Conservation (phyloP, 495 filamentous ascomycete species). For the Pseudoneurospora amorphoporcata region DNA sequence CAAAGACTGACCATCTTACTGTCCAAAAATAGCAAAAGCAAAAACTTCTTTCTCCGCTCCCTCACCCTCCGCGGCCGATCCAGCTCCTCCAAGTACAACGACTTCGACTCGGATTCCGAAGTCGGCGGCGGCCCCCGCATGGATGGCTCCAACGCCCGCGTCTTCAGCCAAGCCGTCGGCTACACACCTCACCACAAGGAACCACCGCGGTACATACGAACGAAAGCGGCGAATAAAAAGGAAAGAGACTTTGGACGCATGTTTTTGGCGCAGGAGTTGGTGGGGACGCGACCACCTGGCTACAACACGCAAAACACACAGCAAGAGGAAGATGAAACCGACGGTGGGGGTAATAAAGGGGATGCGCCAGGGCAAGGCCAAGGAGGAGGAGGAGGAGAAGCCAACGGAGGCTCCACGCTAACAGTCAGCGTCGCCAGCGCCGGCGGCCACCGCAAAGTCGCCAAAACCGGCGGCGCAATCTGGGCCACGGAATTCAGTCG, state of each 20-base stretch:
- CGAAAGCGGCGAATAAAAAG: conserved; percentile 72
- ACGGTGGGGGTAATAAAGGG: not conserved
- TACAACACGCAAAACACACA: not conserved
- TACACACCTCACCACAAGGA: conserved; percentile 83
- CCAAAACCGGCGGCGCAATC: conserved; percentile 48
- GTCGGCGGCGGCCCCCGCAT: conserved; percentile 53
- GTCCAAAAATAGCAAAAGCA: conserved; percentile 53
- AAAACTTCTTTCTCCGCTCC: conserved; percentile 76
- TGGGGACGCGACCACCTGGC: conserved; percentile 29
- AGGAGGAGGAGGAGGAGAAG: not conserved
- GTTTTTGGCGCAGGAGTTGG: conserved; percentile 85
- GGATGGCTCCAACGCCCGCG: conserved; percentile 70
- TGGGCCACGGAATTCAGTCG: conserved; percentile 92
- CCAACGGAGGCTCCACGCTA: conserved; percentile 14
- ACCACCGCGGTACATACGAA: conserved; percentile 84
- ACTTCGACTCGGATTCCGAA: conserved; percentile 63
- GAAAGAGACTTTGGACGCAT: conserved; percentile 72
- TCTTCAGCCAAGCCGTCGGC: conserved; percentile 50
- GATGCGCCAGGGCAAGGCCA: not conserved
- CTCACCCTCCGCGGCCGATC: conserved; percentile 57
- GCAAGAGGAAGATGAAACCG: not conserved
- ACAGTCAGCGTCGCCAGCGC: conserved; percentile 29
- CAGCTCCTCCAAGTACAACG: conserved; percentile 15
- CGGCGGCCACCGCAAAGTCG: conserved; percentile 20
- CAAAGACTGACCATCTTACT: conserved; percentile 2